Evolutionary conservation across 495 filamentous ascomycete species (phyloP).

Genomic region (Penicillium ochrochloron): DNA sequence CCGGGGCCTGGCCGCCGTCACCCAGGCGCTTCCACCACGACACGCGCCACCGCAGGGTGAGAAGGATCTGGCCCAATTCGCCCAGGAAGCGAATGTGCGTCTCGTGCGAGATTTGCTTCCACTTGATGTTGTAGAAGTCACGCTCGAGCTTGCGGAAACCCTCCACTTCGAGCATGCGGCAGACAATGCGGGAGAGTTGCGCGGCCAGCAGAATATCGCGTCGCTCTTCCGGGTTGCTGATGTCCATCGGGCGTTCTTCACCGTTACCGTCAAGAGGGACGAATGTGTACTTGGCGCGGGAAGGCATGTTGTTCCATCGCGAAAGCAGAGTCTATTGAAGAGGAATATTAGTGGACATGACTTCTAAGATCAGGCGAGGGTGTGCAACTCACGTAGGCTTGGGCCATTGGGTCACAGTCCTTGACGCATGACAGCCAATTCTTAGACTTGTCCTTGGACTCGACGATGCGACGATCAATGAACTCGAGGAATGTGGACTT

Average conservation of each 20-base stretch:
- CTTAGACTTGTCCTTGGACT: conserved; percentile 54
- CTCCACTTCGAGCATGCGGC: conserved; percentile 56
- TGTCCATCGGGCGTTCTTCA: conserved; percentile 48
- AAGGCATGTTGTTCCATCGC: conserved; percentile 58
- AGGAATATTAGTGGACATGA: conserved; percentile 8
- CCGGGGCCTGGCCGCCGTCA: conserved; percentile 48
- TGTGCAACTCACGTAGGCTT: conserved; percentile 45
- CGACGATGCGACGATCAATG: conserved; percentile 52
- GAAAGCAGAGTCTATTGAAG: conserved; percentile 47
- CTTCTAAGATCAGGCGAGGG: not conserved
- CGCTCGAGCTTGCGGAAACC: conserved; percentile 55
- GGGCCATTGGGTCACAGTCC: conserved; percentile 51
- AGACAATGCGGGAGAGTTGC: conserved; percentile 54
- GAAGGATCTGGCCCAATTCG: conserved; percentile 51
- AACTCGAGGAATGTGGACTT: conserved; percentile 53
- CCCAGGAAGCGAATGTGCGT: conserved; percentile 48
- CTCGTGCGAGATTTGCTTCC: conserved; percentile 54
- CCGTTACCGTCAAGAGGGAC: conserved; percentile 39
- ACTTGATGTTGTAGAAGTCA: conserved; percentile 57
- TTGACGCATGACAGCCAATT: conserved; percentile 54
- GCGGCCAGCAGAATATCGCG: conserved; percentile 52
- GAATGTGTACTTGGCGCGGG: conserved; percentile 52
- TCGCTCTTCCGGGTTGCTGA: conserved; percentile 43
- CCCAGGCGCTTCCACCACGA: conserved; percentile 56
- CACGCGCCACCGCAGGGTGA: conserved; percentile 54